Evolutionary conservation across 768 basidiomycete genomes (phyloP).

Genomic region (Pleurotus citrinopileatus): DNA sequence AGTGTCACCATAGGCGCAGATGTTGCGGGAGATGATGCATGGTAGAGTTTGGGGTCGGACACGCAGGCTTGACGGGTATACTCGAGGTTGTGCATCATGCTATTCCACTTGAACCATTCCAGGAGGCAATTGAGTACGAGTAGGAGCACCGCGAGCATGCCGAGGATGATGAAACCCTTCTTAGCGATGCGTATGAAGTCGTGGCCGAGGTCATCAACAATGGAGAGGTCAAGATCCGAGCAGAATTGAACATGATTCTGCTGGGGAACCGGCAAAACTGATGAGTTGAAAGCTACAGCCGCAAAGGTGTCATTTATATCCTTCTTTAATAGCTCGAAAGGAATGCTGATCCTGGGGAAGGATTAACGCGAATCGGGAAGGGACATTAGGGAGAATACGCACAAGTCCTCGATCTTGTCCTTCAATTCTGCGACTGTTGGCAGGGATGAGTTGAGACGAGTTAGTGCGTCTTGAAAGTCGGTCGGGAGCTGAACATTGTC

Average conservation of each 20-base stretch:
- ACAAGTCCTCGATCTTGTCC: conserved; percentile 65
- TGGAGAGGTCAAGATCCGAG: conserved; percentile 69
- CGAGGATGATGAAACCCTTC: conserved; percentile 74
- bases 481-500: conserved; percentile 79
- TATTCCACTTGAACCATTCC: conserved; percentile 89
- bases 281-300: conserved; percentile 68
- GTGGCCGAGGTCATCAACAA: conserved; percentile 80
- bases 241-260: conserved; percentile 75
- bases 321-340: conserved; percentile 84
- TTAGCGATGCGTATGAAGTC: conserved; percentile 79
- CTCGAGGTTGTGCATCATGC: conserved; percentile 61
- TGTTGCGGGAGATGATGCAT: conserved; percentile 27
- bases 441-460: conserved; percentile 74
- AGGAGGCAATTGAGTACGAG: conserved; percentile 71
- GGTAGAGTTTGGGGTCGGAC: conserved; percentile 63
- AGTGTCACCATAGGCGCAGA: conserved; percentile 53
- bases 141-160: conserved; percentile 68
- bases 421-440: conserved; percentile 79
- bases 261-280: conserved; percentile 73
- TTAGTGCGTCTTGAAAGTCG: conserved; percentile 69
- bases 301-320: conserved; percentile 88
- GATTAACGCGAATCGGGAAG: no score
- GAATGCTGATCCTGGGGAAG: conserved; percentile 65
- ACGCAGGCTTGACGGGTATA: conserved; percentile 76
- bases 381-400: conserved; percentile 24